A percentile compares a stretch with the other conserved stretches of the same genome.
Conservation (phyloP, 352 stramenopile genomes). For the Albugo candida region DNA sequence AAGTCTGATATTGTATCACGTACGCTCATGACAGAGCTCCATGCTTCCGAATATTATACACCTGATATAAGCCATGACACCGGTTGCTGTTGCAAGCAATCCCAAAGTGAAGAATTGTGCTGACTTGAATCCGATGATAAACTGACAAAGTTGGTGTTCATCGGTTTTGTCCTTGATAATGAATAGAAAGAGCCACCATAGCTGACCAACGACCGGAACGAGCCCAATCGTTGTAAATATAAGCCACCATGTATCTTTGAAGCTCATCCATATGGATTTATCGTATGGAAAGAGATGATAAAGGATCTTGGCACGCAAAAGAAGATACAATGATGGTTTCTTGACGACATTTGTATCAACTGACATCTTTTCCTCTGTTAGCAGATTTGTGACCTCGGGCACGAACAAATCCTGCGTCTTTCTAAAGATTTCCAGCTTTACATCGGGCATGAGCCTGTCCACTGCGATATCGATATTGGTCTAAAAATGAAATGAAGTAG, state of each 20-base stretch:
- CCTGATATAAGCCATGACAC: constrained; percentile 42
- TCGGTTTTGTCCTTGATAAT: constrained; percentile 83
- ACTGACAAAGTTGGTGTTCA: constrained; percentile 83
- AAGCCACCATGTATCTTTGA: constrained; percentile 69
- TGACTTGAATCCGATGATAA: constrained; percentile 83
- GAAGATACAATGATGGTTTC: neutral
- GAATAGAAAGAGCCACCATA: constrained; percentile 83
- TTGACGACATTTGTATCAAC: neutral
- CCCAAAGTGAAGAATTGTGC: constrained; percentile 80
- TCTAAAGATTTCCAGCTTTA: constrained; percentile 76
- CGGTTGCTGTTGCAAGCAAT: constrained; percentile 41
- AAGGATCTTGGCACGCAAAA: constrained; percentile 50
- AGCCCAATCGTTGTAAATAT: constrained; percentile 58
- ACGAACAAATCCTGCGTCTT: constrained; percentile 67
- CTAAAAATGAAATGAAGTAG: constrained; percentile 8
- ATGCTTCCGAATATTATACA: constrained; percentile 47
- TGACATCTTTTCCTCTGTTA: constrained; percentile 6
- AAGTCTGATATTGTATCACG: neutral
- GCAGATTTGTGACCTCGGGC: constrained; percentile 7
- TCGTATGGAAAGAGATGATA: constrained; percentile 79
- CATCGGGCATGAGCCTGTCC: constrained; percentile 74
- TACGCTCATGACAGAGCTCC: constrained; percentile 29
- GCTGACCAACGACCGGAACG: constrained; percentile 64
- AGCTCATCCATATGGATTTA: constrained; percentile 73
- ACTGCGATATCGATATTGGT: constrained; percentile 69